Percentiles rank a stretch among this genome's conserved stretches.
These are phyloP conservation scores for Pyrrhoderma lamaoense DNA, from an alignment of 1,284 basidiomycete genomes.

Conservation along the genomic window DNA sequence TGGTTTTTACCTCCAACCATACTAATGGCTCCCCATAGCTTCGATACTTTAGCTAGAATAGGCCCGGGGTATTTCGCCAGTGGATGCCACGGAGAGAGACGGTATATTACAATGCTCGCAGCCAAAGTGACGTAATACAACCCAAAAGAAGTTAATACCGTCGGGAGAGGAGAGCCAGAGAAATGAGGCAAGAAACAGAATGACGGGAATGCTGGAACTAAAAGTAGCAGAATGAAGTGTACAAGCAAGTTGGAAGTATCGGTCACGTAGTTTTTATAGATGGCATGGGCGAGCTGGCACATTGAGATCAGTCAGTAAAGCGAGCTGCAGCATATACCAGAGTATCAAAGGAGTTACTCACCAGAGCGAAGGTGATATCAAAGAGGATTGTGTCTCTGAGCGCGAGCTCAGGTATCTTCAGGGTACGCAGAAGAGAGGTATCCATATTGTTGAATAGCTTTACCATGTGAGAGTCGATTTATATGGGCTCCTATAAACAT, in stretches of 20 bases:
- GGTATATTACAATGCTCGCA: slow-evolving; percentile 18
- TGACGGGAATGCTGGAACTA: slow-evolving; percentile 1
- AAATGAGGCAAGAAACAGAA: neutral
- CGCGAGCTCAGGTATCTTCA: neutral
- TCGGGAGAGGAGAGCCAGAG: slow-evolving; percentile 20
- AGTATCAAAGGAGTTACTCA: neutral
- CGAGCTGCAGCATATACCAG: no score
- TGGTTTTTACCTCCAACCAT: slow-evolving; percentile 11
- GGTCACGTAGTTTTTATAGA: slow-evolving; percentile 9
- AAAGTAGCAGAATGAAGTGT: slow-evolving; percentile 3
- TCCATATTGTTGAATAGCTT: no score
- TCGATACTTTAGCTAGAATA: slow-evolving; percentile 18
- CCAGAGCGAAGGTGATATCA: slow-evolving; percentile 6
- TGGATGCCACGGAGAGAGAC: slow-evolving; percentile 24
- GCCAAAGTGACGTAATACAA: slow-evolving; percentile 17
- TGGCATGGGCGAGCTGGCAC: slow-evolving; percentile 3
- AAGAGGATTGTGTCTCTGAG: neutral
- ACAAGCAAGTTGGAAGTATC: neutral
- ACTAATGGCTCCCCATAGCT: slow-evolving; percentile 17
- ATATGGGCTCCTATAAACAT: no score
- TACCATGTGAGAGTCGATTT: no score
- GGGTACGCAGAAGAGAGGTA: neutral
- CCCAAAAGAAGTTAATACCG: slow-evolving; percentile 16
- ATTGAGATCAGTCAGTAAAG: no score
- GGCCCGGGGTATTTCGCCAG: slow-evolving; percentile 23